Evolutionary conservation across 306 rosid genomes (phyloP).

Genomic region (Fragaria iinumae): DNA sequence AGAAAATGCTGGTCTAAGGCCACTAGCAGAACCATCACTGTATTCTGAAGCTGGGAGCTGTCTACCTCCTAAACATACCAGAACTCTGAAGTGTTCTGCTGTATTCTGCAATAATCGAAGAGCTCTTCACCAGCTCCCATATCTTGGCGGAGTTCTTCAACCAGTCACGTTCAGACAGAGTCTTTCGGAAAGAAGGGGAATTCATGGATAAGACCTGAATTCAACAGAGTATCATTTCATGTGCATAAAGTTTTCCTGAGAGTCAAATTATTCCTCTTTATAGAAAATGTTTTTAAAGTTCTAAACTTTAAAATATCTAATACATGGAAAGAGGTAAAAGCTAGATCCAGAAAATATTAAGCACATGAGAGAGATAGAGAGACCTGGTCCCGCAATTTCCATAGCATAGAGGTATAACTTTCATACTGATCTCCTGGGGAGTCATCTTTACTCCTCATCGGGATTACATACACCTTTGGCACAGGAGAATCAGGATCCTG

Average conservation of each 20-base stretch:
- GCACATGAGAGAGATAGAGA: constrained; percentile 8
- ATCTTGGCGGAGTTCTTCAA: constrained; percentile 77
- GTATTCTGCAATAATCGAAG: constrained; percentile 68
- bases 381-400: constrained; percentile 86
- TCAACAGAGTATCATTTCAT: not conserved
- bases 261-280: not conserved
- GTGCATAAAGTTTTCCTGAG: not conserved
- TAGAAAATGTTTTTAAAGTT: not conserved
- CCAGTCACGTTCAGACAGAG: constrained; percentile 86
- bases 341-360: not conserved
- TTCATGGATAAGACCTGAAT: constrained; percentile 70
- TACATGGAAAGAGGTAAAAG: not conserved
- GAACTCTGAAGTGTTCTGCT: constrained; percentile 63
- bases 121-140: constrained; percentile 79
- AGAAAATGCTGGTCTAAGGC: constrained; percentile 9
- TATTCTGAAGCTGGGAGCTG: not conserved
- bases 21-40: not conserved
- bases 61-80: constrained; percentile 69
- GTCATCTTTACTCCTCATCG: constrained; percentile 61
- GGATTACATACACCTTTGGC: constrained; percentile 47
- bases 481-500: constrained; percentile 28
- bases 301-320: not conserved
- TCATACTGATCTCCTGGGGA: constrained; percentile 54
- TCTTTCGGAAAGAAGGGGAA: constrained; percentile 53
- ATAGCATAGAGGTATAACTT: constrained; percentile 52